phyloP scores from a whole-genome alignment of 1,139 yeast species.

The Saccharomyces pastorianus region DNA sequence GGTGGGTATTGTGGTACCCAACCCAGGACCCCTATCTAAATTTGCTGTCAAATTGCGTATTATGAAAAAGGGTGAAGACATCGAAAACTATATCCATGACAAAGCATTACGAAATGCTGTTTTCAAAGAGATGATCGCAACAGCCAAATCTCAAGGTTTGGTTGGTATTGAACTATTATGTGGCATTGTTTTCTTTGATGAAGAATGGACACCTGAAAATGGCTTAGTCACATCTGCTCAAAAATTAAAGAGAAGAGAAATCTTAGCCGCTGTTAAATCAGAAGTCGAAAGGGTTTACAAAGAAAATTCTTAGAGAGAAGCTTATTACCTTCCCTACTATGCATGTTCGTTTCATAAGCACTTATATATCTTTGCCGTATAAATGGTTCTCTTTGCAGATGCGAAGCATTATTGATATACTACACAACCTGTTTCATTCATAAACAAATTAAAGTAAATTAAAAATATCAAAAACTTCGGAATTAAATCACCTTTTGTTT shows the following conservation, averaged over 20 bases:
- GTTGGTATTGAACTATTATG: slow-evolving; percentile 77
- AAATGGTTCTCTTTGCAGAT: slow-evolving; percentile 15
- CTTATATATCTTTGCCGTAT: no score
- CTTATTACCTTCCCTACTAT: not conserved
- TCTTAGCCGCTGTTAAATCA: slow-evolving; percentile 48
- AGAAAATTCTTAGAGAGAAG: not conserved
- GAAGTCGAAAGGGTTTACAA: slow-evolving; percentile 51
- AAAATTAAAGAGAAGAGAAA: slow-evolving; percentile 90
- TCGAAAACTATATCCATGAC: slow-evolving; percentile 49
- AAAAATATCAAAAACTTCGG: no score
- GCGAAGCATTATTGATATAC: no score
- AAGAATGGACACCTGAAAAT: slow-evolving; percentile 97
- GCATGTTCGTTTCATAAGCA: no score
- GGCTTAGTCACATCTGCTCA: slow-evolving; percentile 94
- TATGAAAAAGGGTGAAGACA: slow-evolving; percentile 43
- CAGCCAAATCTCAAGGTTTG: slow-evolving; percentile 81
- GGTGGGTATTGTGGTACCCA: slow-evolving; percentile 80
- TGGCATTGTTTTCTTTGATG: slow-evolving; percentile 71
- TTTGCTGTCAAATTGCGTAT: slow-evolving; percentile 49
- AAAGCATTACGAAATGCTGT: slow-evolving; percentile 49
- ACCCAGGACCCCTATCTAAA: slow-evolving; percentile 55
- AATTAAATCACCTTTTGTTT: no score
- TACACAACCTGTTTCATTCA: no score
- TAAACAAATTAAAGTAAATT: no score
- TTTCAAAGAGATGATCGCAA: slow-evolving; percentile 50